phyloP scores from a whole-genome alignment of 192 early-diverging fungal genomes.

The Coemansia pectinata region DNA sequence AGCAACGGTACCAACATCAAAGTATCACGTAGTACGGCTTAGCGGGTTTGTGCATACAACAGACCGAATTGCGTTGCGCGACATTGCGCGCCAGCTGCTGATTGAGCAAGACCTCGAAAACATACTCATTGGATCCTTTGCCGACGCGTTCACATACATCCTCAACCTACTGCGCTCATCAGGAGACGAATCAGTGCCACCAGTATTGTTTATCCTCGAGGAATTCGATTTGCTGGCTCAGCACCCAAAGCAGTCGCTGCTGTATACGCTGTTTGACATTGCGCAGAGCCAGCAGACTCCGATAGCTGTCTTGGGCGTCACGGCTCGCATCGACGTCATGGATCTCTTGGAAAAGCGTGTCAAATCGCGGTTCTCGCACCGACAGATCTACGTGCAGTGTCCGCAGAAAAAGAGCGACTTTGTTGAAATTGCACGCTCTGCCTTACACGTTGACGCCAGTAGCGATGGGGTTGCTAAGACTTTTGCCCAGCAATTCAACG shows the following conservation, averaged over 20 bases:
- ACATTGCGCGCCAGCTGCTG: constrained; percentile 82
- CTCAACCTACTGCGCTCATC: constrained; percentile 35
- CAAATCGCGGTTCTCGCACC: constrained; percentile 91
- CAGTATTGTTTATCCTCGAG: constrained; percentile 84
- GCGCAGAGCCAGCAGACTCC: constrained; percentile 81
- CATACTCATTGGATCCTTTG: constrained; percentile 42
- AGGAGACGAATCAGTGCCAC: constrained; percentile 1
- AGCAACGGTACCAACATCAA: constrained; percentile 5
- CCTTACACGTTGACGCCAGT: constrained; percentile 38
- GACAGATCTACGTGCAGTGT: constrained; percentile 73
- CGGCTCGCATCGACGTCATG: constrained; percentile 77
- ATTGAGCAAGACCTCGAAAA: constrained; percentile 58
- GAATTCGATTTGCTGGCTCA: constrained; percentile 92
- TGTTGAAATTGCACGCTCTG: constrained; percentile 55
- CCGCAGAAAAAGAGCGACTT: constrained; percentile 61
- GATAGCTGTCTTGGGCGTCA: constrained; percentile 84
- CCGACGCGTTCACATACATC: constrained; percentile 41
- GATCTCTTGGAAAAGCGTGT: constrained; percentile 91
- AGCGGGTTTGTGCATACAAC: constrained; percentile 80
- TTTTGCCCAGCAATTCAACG: constrained; percentile 56
- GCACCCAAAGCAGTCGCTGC: constrained; percentile 87
- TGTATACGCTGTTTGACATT: constrained; percentile 95
- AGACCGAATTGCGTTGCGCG: constrained; percentile 76
- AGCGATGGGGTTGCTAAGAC: constrained; percentile 12
- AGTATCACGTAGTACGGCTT: constrained; percentile 69